Evolutionary conservation across 192 early-diverging fungal genomes (phyloP).

Genomic region (Coemansia sp.): DNA sequence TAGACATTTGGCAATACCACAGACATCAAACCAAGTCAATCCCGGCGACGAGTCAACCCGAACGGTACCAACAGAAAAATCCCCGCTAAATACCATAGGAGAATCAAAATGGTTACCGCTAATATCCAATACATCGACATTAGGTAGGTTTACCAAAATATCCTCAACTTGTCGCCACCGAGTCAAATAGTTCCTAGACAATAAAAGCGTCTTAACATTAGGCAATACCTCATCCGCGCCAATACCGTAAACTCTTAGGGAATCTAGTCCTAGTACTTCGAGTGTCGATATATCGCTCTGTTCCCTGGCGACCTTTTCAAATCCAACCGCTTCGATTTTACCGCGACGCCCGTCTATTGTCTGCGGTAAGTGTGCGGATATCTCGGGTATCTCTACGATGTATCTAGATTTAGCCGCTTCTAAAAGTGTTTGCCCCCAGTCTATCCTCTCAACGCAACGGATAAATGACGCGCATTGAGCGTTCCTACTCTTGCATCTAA

Average conservation of each 20-base stretch:
- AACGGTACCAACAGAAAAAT: conserved; percentile 14
- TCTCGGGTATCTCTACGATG: conserved; percentile 7
- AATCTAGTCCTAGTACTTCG: conserved; percentile 20
- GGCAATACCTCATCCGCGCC: neutral
- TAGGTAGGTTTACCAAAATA: conserved; percentile 15
- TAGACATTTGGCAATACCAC: neutral
- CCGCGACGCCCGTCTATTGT: conserved; percentile 41
- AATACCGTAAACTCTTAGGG: conserved; percentile 4
- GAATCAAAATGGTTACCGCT: conserved; percentile 34
- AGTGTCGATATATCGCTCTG: conserved; percentile 23
- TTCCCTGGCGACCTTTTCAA: conserved; percentile 27
- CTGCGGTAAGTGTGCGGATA: neutral
- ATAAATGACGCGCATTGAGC: conserved; percentile 34
- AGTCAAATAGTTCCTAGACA: conserved; percentile 39
- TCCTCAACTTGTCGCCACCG: conserved; percentile 18
- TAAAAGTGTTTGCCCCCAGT: conserved; percentile 38
- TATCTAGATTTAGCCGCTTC: conserved; percentile 28
- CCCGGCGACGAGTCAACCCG: conserved; percentile 24
- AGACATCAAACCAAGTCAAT: conserved; percentile 19
- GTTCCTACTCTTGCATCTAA: neutral
- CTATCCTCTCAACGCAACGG: conserved; percentile 29
- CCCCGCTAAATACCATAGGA: neutral
- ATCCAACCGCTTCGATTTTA: conserved; percentile 36
- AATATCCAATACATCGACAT: conserved; percentile 22
- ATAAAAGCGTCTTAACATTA: conserved; percentile 14